These are phyloP conservation scores for Pythium chondricola DNA, from an alignment of 352 stramenopile genomes.

Conservation along the genomic window DNA sequence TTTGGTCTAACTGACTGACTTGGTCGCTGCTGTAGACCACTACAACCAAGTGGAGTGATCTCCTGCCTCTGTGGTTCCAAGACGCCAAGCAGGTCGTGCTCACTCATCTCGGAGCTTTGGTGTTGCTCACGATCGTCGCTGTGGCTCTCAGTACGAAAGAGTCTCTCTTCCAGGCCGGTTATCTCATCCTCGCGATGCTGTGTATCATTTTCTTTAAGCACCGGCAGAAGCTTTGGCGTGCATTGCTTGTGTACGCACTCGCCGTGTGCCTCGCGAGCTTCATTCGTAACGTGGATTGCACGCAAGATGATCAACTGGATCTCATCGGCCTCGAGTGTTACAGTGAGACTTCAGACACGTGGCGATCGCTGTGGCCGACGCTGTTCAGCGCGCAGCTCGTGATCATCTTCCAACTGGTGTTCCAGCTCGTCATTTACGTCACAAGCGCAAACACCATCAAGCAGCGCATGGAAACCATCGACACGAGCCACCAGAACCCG, in stretches of 20 bases:
- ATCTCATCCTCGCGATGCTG: slow-evolving; percentile 68
- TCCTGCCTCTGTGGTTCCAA: slow-evolving; percentile 51
- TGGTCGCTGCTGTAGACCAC: slow-evolving; percentile 28
- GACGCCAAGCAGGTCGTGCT: slow-evolving; percentile 73
- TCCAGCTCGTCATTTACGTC: slow-evolving; percentile 83
- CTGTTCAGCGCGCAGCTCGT: slow-evolving; percentile 78
- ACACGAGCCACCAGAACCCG: slow-evolving; percentile 59
- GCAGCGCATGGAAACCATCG: slow-evolving; percentile 50
- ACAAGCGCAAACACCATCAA: slow-evolving; percentile 63
- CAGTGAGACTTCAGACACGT: slow-evolving; percentile 41
- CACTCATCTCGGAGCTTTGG: slow-evolving; percentile 69
- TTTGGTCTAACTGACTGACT: background rate
- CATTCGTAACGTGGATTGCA: slow-evolving; percentile 71
- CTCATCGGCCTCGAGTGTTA: slow-evolving; percentile 75
- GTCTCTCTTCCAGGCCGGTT: slow-evolving; percentile 81
- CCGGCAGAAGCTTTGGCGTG: slow-evolving; percentile 66
- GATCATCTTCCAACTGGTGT: slow-evolving; percentile 81
- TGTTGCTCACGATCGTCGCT: slow-evolving; percentile 75
- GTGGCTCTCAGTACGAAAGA: slow-evolving; percentile 76
- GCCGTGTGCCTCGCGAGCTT: slow-evolving; percentile 69
- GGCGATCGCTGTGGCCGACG: slow-evolving; percentile 69
- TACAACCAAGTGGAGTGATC: slow-evolving; percentile 41
- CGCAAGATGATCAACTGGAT: slow-evolving; percentile 30
- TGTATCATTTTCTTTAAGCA: slow-evolving; percentile 83
- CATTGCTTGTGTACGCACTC: slow-evolving; percentile 68